A percentile compares a stretch with the other conserved stretches of the same genome.
Evolutionary conservation across 2,329 filamentous ascomycete species (phyloP).

Genomic region (Chalara sp.): DNA sequence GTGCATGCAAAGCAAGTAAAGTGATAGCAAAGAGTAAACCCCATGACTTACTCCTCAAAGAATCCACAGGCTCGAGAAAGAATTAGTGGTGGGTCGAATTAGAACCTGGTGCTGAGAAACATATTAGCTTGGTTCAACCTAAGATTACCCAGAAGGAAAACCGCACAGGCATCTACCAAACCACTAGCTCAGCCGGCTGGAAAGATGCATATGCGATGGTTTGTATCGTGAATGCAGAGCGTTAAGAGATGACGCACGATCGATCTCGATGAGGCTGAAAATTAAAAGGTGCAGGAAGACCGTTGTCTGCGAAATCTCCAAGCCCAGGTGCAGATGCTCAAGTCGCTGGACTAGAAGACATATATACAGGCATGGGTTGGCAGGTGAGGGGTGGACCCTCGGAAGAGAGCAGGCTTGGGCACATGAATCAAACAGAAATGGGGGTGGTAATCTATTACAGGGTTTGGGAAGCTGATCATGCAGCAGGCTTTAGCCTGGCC

Average conservation of each 20-base stretch:
- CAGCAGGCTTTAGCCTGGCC: constrained; percentile 14
- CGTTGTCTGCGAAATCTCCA: constrained; percentile 16
- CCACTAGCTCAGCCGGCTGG: constrained; percentile 11
- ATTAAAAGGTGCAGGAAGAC: constrained; percentile 11
- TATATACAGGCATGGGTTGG: constrained; percentile 26
- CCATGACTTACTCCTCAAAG: no score
- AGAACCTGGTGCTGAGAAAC: no score
- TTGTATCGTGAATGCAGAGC: constrained; percentile 8
- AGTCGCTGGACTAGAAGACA: constrained; percentile 20
- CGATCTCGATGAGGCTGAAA: constrained; percentile 16
- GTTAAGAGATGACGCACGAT: constrained; percentile 16
- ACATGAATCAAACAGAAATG: constrained; percentile 22
- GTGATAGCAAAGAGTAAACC: no score
- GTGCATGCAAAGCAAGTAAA: no score
- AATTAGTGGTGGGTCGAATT: no score
- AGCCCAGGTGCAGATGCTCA: constrained; percentile 19
- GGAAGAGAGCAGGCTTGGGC: constrained; percentile 19
- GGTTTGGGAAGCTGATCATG: constrained; percentile 20
- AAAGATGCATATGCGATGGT: constrained; percentile 16
- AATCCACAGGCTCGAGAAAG: no score
- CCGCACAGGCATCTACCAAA: constrained; percentile 12
- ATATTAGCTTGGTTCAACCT: no score
- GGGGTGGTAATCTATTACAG: constrained; percentile 16
- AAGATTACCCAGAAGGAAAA: no score
- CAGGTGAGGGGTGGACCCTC: constrained; percentile 15